Conservation (phyloP, 2,329 filamentous ascomycete species). For the Penicillium sp. region DNA sequence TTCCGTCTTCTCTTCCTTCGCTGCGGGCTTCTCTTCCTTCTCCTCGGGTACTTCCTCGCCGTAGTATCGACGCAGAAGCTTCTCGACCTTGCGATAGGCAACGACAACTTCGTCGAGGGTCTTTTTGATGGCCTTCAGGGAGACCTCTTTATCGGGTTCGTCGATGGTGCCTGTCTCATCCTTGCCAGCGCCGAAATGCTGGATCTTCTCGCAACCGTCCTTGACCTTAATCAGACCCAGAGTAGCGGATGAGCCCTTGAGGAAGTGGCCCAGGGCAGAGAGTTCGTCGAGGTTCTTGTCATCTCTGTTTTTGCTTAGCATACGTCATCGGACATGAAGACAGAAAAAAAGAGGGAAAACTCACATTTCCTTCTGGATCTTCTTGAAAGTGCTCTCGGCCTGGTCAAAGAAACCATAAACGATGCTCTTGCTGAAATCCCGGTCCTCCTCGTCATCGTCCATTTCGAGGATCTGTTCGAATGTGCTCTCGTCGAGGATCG, state of each 20-base stretch:
- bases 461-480: slow-evolving; percentile 98
- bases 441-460: slow-evolving; percentile 86
- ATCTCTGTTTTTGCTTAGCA: slow-evolving; percentile 52
- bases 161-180: slow-evolving; percentile 71
- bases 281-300: slow-evolving; percentile 70
- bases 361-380: slow-evolving; percentile 85
- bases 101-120: slow-evolving; percentile 71
- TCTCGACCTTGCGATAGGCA: slow-evolving; percentile 75
- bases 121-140: slow-evolving; percentile 68
- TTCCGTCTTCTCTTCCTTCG: slow-evolving; percentile 15
- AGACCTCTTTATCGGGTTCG: slow-evolving; percentile 67
- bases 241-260: slow-evolving; percentile 96
- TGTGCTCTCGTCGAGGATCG: slow-evolving; percentile 74
- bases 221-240: slow-evolving; percentile 87
- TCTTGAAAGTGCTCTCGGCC: slow-evolving; percentile 78
- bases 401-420: slow-evolving; percentile 93
- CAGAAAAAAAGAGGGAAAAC: slow-evolving; percentile 41
- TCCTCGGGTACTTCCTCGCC: slow-evolving; percentile 41
- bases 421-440: slow-evolving; percentile 85
- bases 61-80: slow-evolving; percentile 71
- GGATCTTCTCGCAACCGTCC: slow-evolving; percentile 94
- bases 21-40: slow-evolving; percentile 10
- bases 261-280: slow-evolving; percentile 86
- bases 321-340: background rate
- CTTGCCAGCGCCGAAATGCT: slow-evolving; percentile 82